A percentile compares a stretch with the other conserved stretches of the same genome.
phyloP scores from a whole-genome alignment of 352 stramenopile species.

The Globisporangium nodosum region DNA sequence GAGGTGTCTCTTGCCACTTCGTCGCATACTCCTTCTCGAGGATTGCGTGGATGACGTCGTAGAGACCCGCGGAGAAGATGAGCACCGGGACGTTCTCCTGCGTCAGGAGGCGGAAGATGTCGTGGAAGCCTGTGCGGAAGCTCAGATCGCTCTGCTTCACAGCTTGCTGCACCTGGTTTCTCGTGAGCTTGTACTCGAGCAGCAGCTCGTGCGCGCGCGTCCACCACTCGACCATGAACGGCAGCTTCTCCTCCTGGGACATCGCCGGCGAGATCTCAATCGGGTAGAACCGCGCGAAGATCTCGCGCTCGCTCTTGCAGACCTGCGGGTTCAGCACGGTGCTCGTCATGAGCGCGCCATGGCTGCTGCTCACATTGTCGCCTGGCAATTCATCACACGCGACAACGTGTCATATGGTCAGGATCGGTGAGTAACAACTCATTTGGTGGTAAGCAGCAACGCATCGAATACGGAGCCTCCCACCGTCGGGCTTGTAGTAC shows the following conservation, averaged over 20 bases:
- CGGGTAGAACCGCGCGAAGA: conserved; percentile 74
- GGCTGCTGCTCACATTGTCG: conserved; percentile 12
- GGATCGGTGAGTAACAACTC: too few species aligned
- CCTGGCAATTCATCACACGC: background rate
- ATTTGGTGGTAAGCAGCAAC: too few species aligned
- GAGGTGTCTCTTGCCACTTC: too few species aligned
- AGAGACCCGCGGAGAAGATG: conserved; percentile 47
- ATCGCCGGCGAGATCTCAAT: conserved; percentile 71
- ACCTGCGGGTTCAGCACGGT: conserved; percentile 34
- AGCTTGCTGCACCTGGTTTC: conserved; percentile 29
- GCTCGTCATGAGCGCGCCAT: conserved; percentile 49
- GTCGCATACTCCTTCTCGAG: conserved; percentile 30
- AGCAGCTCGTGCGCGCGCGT: conserved; percentile 32
- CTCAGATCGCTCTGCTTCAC: conserved; percentile 28
- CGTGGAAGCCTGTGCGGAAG: conserved; percentile 45
- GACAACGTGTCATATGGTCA: too few species aligned
- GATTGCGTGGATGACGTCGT: conserved; percentile 19
- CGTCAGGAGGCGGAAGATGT: conserved; percentile 34
- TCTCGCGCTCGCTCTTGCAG: conserved; percentile 17
- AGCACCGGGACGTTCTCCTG: conserved; percentile 40
- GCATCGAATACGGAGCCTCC: too few species aligned
- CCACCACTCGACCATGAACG: conserved; percentile 76
- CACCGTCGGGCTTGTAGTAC: conserved; percentile 47
- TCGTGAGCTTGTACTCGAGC: conserved; percentile 43
- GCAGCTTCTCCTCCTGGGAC: conserved; percentile 65